Conservation (phyloP, 106 monocot species). For the Cymbidium sinense region DNA sequence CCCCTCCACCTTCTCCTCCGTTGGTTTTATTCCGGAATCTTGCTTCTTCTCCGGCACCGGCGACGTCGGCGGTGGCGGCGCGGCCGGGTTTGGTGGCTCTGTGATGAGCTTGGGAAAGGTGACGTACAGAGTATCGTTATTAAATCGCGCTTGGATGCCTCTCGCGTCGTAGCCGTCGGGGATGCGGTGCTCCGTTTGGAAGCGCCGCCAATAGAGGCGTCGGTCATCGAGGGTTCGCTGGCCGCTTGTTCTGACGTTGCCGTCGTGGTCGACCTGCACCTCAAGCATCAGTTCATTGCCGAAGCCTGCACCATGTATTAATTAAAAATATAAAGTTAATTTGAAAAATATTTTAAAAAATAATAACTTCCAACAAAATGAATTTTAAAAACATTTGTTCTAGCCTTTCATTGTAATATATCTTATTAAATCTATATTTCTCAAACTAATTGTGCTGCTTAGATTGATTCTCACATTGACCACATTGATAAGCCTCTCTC, state of each 20-base stretch:
- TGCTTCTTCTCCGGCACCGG: not conserved
- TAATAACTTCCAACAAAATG: no score
- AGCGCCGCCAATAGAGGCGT: not conserved
- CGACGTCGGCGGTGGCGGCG: not conserved
- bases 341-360: no score
- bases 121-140: not conserved
- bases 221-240: conserved; percentile 6
- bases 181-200: conserved; percentile 12
- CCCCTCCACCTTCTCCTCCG: not conserved
- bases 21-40: not conserved
- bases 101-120: not conserved
- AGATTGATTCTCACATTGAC: no score
- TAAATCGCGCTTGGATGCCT: conserved; percentile 15
- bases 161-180: conserved; percentile 10
- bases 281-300: conserved; percentile 16
- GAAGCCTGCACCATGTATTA: conserved; percentile 10
- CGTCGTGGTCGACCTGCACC: conserved; percentile 10
- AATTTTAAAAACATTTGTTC: no score
- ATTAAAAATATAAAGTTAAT: no score
- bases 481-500: no score
- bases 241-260: conserved; percentile 7
- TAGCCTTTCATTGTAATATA: no score
- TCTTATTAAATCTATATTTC: no score
- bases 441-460: no score
- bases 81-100: not conserved